Evolutionary conservation across 2,329 filamentous ascomycete genomes (phyloP), one percentile per base, ranked within the genome.

Genomic region (Ascochyta lentis): DNA sequence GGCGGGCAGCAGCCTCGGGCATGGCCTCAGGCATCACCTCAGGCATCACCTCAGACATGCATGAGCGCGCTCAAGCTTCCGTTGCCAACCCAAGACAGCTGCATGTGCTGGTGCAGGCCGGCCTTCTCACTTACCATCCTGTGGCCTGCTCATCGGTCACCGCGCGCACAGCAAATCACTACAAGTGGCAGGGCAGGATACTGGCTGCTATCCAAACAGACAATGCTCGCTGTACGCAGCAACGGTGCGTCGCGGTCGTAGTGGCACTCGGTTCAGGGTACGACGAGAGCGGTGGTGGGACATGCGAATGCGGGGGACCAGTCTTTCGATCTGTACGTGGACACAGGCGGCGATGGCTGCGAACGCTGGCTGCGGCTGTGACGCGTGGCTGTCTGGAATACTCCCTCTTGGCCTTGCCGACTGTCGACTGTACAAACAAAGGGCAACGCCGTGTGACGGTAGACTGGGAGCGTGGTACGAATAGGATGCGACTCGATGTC

Each of bases 71-170:
- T 39, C n/a, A 24, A 35, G 49, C 49, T 40, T 27, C 29, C 16
- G 10, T 37, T 26, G 24, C 24, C 24, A 26, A 26, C 24, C 24
- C 22, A 31, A 48, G 44, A 48, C 44, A 43, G 44, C 51, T 48
- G 51, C 51, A 54, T 54, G 51, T 16, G 19, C 19, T 3, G 33
- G 51, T 33, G 7, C 34, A n/a, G 24, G 38, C 38, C 26, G 33
- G 24, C 15, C 23, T 33, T 49, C 24, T 40, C 27, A 51, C 53
- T 56, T 31, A 56, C 53, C 54, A 57, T 57, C 48, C 48, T 57
- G 54, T 57, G 55, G 55, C 55, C 43, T 49, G 53, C 53, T 54
- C 55, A 58, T 58, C 52, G 57, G 44, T 52, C 34, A 49, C 55
- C 53, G 31, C 38, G 41, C 29, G 59, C 39, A 51, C 51, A 38